Conservation (phyloP, 306 rosid species). For the Geum urbanum region DNA sequence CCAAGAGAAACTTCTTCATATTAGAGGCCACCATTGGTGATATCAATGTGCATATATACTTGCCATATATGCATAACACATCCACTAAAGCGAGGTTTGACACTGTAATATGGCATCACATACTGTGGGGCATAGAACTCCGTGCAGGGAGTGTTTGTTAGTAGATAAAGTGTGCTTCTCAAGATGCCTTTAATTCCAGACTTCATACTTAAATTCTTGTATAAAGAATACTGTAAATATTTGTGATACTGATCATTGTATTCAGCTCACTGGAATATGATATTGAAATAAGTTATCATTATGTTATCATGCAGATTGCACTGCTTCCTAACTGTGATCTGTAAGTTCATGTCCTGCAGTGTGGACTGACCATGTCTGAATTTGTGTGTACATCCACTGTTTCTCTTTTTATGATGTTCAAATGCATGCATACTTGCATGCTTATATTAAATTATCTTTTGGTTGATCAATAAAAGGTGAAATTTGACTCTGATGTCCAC, state of each 20-base stretch:
- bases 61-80: not conserved
- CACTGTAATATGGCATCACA: not conserved
- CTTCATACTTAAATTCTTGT: not conserved
- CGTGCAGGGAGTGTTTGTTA: not conserved
- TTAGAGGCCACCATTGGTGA: not conserved
- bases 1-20: not conserved
- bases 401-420: too few species aligned
- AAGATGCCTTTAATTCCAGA: not conserved
- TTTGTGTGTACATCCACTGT: not conserved
- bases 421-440: not conserved
- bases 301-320: not conserved
- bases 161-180: not conserved
- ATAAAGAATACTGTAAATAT: not conserved
- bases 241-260: not conserved
- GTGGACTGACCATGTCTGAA: constrained; percentile 4
- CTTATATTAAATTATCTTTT: not conserved
- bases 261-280: not conserved
- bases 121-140: not conserved
- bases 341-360: not conserved
- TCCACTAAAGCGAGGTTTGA: not conserved
- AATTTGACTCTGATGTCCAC: constrained; percentile 7
- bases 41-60: not conserved
- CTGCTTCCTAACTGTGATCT: not conserved
- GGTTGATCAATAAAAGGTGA: not conserved
- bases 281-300: not conserved